These are phyloP conservation scores for Nasturtium officinale DNA, from an alignment of 345 rosid species.

Conservation along the genomic window DNA sequence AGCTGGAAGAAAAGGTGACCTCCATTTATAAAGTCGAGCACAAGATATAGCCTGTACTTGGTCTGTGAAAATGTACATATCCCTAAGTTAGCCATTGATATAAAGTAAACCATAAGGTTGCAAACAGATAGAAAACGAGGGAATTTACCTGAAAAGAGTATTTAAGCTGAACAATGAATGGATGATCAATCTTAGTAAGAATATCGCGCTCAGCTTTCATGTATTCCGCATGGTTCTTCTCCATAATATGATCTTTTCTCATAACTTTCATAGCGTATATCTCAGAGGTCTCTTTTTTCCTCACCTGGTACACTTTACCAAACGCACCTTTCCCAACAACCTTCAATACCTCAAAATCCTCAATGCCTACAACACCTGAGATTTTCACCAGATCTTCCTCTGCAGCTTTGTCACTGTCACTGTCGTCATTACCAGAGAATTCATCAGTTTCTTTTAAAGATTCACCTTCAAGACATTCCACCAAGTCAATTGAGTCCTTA, in stretches of 20 bases:
- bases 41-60: slow-evolving; percentile 78
- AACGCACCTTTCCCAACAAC: slow-evolving; percentile 95
- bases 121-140: neutral
- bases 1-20: slow-evolving; percentile 97
- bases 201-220: slow-evolving; percentile 95
- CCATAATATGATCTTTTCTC: slow-evolving; percentile 90
- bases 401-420: slow-evolving; percentile 29
- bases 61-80: slow-evolving; percentile 52
- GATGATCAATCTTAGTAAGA: slow-evolving; percentile 75
- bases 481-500: slow-evolving; percentile 53
- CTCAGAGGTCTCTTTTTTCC: slow-evolving; percentile 74
- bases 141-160: slow-evolving; percentile 79
- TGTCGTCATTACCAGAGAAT: slow-evolving; percentile 44
- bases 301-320: slow-evolving; percentile 88
- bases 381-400: slow-evolving; percentile 31
- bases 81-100: neutral
- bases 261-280: slow-evolving; percentile 94
- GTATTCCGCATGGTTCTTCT: slow-evolving; percentile 85
- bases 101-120: neutral
- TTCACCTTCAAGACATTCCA: slow-evolving; percentile 48
- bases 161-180: slow-evolving; percentile 82
- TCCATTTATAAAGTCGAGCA: slow-evolving; percentile 86
- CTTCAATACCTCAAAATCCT: slow-evolving; percentile 80
- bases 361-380: slow-evolving; percentile 56
- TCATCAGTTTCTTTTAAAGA: slow-evolving; percentile 47